Evolutionary conservation across 768 basidiomycete species (phyloP), one percentile per base, ranked within the genome.

Genomic region (Suillus americanus): DNA sequence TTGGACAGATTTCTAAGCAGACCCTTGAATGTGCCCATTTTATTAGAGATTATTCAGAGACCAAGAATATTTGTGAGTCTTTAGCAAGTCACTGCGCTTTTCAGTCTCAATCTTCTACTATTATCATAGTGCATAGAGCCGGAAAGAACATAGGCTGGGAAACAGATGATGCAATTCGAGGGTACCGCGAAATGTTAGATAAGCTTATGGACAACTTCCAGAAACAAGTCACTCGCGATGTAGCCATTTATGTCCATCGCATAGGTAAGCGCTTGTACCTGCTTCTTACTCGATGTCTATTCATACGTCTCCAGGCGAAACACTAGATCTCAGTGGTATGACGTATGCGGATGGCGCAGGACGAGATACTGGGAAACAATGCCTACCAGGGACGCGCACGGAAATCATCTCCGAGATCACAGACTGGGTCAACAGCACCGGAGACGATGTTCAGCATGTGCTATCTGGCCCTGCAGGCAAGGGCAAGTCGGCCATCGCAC

Each of bases 371-470:
- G 7, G 48, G 35, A 48, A 60, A 33, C 28, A 12, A 54, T 75
- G 73, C 48, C 64, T 71, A 14, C 30, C 59, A 3, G 67, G 65
- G 3, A 77, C 74, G 1, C 71, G 72, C 6, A 18, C 41, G 28
- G 65, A 62, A 16, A 67, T 76, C 20, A 64, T 75, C 48, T 66
- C 70, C 28, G 68, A 70, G 18, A 72, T 77, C 40, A 61, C 56
- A 30, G 43, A 64, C 23, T 77, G 75, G 75, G 50, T 65, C 20
- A 63, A 68, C 53, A 50, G 67, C 46, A 54, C 60, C 8, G 33
- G 60, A n/a, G 57, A 37, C 12, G 46, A 62, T 33, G 43, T 60
- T 37, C 38, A 56, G 30, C 53, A 62, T 25, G 23, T 50, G 13
- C 12, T 46, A 46, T 46, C 45, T 46, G 45, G 45, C 12, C 45